These are phyloP conservation scores for Kappamyces sp. DNA, from an alignment of 192 early-diverging fungal genomes.

Conservation along the genomic window DNA sequence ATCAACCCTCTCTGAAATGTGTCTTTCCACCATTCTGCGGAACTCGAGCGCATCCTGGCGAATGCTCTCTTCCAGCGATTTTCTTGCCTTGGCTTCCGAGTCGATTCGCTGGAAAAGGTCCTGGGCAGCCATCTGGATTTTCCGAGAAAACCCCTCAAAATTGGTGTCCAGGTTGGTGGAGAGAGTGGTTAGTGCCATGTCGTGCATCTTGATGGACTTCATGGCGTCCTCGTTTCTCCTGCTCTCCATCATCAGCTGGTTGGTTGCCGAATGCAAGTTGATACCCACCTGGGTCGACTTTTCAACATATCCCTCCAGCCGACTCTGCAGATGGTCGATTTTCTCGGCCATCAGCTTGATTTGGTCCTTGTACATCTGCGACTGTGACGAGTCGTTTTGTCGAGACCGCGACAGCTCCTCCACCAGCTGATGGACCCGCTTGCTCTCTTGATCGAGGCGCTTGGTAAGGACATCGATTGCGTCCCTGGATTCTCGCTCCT, in stretches of 20 bases:
- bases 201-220: slow-evolving; percentile 15
- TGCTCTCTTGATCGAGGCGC: background rate
- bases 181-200: slow-evolving; percentile 4
- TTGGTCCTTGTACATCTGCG: slow-evolving; percentile 2
- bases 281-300: slow-evolving; percentile 6
- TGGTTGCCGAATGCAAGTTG: slow-evolving; percentile 2
- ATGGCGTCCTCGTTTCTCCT: slow-evolving; percentile 5
- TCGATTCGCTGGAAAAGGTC: slow-evolving; percentile 9
- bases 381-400: background rate
- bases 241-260: slow-evolving; percentile 1
- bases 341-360: slow-evolving; percentile 11
- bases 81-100: slow-evolving; percentile 7
- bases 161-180: background rate
- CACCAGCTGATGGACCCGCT: slow-evolving; percentile 4
- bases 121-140: slow-evolving; percentile 6
- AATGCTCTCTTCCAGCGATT: slow-evolving; percentile 12
- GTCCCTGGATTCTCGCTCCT: slow-evolving; percentile 5
- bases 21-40: slow-evolving; percentile 9
- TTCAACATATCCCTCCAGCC: slow-evolving; percentile 7
- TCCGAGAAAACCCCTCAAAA: slow-evolving; percentile 2
- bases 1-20: slow-evolving; percentile 3
- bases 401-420: background rate
- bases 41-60: slow-evolving; percentile 10
- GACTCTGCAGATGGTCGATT: background rate
- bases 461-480: slow-evolving; percentile 2